Percentiles rank a stretch among this genome's conserved stretches.
Evolutionary conservation across 2,329 filamentous ascomycete species (phyloP).

Genomic region (Ophiocordyceps camponoti-saundersi): DNA sequence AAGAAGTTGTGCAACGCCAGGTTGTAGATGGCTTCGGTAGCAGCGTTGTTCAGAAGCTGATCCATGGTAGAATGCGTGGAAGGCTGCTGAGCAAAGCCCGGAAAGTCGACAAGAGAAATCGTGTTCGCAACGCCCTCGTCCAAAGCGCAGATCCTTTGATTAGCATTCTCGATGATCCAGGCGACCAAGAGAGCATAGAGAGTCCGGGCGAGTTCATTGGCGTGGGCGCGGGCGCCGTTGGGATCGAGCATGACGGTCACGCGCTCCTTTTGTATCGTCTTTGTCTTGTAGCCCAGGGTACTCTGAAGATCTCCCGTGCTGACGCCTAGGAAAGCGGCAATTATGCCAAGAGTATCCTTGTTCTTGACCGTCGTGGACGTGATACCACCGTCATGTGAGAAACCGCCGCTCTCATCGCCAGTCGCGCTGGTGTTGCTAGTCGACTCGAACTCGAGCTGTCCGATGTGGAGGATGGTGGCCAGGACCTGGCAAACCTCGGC

Average conservation of each 20-base stretch:
- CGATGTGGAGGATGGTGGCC: constrained; percentile 89
- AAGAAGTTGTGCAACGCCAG: constrained; percentile 92
- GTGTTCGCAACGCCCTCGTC: constrained; percentile 89
- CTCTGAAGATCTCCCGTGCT: constrained; percentile 65
- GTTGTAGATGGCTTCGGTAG: constrained; percentile 82
- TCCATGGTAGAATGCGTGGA: constrained; percentile 76
- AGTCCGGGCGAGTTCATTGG: constrained; percentile 83
- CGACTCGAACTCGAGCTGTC: constrained; percentile 84
- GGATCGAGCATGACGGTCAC: constrained; percentile 98
- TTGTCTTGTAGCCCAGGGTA: constrained; percentile 88
- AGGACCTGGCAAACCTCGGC: constrained; percentile 93
- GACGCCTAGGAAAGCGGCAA: constrained; percentile 91
- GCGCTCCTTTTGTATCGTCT: constrained; percentile 86
- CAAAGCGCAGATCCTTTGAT: constrained; percentile 70
- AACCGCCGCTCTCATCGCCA: constrained; percentile 86
- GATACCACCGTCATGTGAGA: constrained; percentile 85
- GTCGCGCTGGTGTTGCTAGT: constrained; percentile 61
- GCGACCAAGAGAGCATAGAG: constrained; percentile 88
- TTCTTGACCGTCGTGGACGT: constrained; percentile 80
- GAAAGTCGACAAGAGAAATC: constrained; percentile 88
- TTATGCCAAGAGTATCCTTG: constrained; percentile 69
- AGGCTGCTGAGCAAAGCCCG: constrained; percentile 74
- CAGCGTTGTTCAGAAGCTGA: constrained; percentile 87
- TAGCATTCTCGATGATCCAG: constrained; percentile 84
- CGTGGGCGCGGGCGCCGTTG: constrained; percentile 73